Conservation (phyloP, 2,329 filamentous ascomycete genomes). For the Tolypocladium amazonense region DNA sequence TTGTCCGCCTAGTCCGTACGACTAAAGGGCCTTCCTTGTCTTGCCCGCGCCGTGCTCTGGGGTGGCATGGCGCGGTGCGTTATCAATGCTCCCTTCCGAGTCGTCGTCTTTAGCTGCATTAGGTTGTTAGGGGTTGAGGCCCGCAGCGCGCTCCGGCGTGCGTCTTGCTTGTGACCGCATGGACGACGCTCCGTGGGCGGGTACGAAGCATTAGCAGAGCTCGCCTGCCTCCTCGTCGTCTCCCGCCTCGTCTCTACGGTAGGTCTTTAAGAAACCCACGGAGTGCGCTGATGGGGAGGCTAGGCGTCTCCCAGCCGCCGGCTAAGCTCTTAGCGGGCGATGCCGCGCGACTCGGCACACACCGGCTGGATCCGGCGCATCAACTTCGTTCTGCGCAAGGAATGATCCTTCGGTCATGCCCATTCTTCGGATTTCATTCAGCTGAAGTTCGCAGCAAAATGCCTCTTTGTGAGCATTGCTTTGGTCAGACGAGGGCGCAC, state of each 20-base stretch:
- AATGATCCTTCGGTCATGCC: too few relatives aligned
- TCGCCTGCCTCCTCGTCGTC: background rate
- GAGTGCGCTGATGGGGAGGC: background rate
- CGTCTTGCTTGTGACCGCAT: background rate
- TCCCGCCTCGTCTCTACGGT: background rate
- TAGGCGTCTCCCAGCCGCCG: background rate
- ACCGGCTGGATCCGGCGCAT: background rate
- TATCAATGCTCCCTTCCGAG: background rate
- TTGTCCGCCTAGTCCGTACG: background rate
- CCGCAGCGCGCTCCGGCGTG: background rate
- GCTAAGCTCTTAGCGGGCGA: background rate
- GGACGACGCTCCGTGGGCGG: background rate
- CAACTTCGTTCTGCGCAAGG: background rate
- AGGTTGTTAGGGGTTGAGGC: background rate
- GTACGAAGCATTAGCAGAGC: too few relatives aligned
- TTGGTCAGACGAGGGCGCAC: background rate
- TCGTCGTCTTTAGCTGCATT: background rate
- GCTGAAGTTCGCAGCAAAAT: too few relatives aligned
- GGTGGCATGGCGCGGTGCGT: background rate
- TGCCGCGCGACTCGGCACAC: background rate
- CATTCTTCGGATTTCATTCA: too few relatives aligned
- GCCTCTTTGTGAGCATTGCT: background rate
- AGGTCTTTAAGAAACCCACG: background rate
- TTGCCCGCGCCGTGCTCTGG: background rate
- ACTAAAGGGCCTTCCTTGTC: too few relatives aligned